These are phyloP conservation scores for Kockiozyma suomiensis DNA, from an alignment of 805 yeast genomes.

Conservation along the genomic window DNA sequence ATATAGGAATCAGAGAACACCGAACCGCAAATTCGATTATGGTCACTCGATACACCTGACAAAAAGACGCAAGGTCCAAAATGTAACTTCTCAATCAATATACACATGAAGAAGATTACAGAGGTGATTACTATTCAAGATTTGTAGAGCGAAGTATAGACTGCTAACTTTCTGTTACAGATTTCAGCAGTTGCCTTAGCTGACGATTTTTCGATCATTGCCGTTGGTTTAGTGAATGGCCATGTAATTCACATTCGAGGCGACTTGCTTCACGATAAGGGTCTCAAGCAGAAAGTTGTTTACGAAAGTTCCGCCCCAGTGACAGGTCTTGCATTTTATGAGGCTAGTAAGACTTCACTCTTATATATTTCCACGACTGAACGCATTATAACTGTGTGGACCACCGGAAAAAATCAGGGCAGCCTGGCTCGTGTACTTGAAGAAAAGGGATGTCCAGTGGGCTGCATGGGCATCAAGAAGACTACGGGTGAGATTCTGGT, in stretches of 20 bases:
- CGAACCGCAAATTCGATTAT: constrained; percentile 71
- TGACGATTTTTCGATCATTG: constrained; percentile 61
- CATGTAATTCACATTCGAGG: constrained; percentile 80
- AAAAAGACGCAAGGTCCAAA: constrained; percentile 42
- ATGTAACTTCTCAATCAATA: constrained; percentile 63
- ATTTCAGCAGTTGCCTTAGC: constrained; percentile 61
- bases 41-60: constrained; percentile 60
- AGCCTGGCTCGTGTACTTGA: constrained; percentile 57
- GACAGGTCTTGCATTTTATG: constrained; percentile 68
- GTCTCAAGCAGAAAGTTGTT: constrained; percentile 81
- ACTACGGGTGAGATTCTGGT: constrained; percentile 58
- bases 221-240: constrained; percentile 84
- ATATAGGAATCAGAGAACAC: constrained; percentile 53
- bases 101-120: constrained; percentile 74
- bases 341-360: constrained; percentile 49
- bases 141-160: neutral
- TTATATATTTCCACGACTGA: constrained; percentile 77
- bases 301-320: constrained; percentile 78
- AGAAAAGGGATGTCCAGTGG: constrained; percentile 51
- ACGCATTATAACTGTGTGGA: constrained; percentile 67
- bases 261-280: constrained; percentile 83
- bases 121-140: constrained; percentile 51
- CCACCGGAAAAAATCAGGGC: constrained; percentile 77
- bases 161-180: neutral
- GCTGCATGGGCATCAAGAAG: constrained; percentile 46